phyloP scores from a whole-genome alignment of 2,329 filamentous ascomycete genomes.

The Teratosphaeria zuluensis region DNA sequence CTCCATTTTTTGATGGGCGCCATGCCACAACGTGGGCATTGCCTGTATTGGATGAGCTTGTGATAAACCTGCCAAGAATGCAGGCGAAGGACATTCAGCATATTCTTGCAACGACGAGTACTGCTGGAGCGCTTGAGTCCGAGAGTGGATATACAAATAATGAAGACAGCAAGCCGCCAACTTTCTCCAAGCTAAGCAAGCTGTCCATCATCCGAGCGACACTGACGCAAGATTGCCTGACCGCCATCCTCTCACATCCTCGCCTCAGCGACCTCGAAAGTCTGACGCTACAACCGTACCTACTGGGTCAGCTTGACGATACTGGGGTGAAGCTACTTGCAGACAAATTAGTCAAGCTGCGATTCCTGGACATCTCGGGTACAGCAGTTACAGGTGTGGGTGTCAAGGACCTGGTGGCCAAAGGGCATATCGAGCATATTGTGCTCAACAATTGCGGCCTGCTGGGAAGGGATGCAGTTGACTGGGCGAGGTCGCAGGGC shows the following conservation, averaged over 20 bases:
- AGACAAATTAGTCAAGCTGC: conserved; percentile 11
- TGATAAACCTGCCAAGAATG: not conserved
- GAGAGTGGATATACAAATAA: not conserved
- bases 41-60: not conserved
- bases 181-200: not conserved
- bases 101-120: not conserved
- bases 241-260: not conserved
- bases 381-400: conserved; percentile 32
- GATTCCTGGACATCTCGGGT: conserved; percentile 26
- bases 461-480: conserved; percentile 31
- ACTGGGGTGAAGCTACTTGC: conserved; percentile 16
- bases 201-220: not conserved
- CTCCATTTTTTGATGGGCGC: not conserved
- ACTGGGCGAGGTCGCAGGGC: conserved; percentile 30
- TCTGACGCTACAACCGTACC: not conserved
- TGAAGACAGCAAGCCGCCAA: not conserved
- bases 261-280: conserved; percentile 6
- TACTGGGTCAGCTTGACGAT: not conserved
- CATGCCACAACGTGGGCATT: not conserved
- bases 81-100: not conserved
- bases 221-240: not conserved
- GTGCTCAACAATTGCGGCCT: conserved; percentile 26
- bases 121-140: not conserved
- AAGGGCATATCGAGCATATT: conserved; percentile 19
- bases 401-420: conserved; percentile 25